These are phyloP conservation scores for Boletus sensibilis DNA, from an alignment of 768 basidiomycete species.

Conservation along the genomic window DNA sequence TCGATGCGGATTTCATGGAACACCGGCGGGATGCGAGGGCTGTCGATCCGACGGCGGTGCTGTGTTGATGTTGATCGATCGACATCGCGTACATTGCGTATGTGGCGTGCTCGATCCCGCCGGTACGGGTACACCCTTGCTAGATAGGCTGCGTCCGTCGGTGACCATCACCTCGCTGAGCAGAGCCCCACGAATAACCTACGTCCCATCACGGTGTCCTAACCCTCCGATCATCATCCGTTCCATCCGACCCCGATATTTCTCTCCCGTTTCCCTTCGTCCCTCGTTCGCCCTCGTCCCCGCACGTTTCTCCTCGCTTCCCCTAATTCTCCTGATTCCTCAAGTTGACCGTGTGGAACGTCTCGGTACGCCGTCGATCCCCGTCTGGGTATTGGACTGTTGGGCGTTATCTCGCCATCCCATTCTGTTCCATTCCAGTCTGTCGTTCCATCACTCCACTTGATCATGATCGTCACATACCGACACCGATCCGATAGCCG, in stretches of 20 bases:
- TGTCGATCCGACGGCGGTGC: background rate
- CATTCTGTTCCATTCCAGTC: background rate
- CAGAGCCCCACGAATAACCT: background rate
- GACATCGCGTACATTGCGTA: background rate
- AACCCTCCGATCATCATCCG: background rate
- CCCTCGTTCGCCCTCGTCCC: background rate
- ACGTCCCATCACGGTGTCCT: background rate
- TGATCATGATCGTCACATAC: background rate
- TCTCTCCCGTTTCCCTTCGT: background rate
- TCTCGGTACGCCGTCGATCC: slow-evolving; percentile 14
- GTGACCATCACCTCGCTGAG: background rate
- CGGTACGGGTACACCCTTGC: background rate
- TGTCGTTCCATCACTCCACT: background rate
- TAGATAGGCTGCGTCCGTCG: background rate
- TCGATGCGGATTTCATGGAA: background rate
- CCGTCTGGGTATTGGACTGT: background rate
- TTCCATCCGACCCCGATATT: background rate
- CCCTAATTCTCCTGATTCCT: background rate
- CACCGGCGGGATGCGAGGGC: background rate
- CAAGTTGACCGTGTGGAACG: background rate
- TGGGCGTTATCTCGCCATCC: slow-evolving; percentile 4
- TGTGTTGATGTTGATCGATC: background rate
- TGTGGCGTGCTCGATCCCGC: background rate
- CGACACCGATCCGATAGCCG: background rate
- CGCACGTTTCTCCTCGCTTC: background rate